Conservation (phyloP, 2,329 filamentous ascomycete species). For the Beauveria scarabaeidicola region DNA sequence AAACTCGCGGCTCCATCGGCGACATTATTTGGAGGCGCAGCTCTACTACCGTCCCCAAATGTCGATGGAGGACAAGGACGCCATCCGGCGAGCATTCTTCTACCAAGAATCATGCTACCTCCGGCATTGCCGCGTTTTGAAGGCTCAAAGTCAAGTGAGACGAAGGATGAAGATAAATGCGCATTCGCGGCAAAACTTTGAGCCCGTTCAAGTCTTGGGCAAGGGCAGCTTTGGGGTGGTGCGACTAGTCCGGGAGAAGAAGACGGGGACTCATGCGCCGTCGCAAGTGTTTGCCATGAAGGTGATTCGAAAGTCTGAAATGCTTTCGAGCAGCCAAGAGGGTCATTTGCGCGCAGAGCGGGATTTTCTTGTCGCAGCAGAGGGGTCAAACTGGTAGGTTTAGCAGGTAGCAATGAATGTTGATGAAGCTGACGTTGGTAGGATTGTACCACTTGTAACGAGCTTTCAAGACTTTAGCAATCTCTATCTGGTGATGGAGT, state of each 20-base stretch:
- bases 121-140: slow-evolving; percentile 63
- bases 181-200: slow-evolving; percentile 44
- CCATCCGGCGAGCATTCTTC: slow-evolving; percentile 50
- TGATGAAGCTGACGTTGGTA: slow-evolving; percentile 19
- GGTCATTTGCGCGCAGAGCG: slow-evolving; percentile 85
- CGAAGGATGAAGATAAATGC: slow-evolving; percentile 4
- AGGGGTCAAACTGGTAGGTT: slow-evolving; percentile 68
- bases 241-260: slow-evolving; percentile 66
- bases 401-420: not conserved
- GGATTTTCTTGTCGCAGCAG: slow-evolving; percentile 82
- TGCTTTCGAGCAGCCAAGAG: slow-evolving; percentile 86
- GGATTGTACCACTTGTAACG: slow-evolving; percentile 77
- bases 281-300: slow-evolving; percentile 86
- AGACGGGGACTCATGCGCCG: slow-evolving; percentile 20
- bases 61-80: slow-evolving; percentile 45
- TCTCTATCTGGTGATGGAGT: slow-evolving; percentile 94
- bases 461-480: slow-evolving; percentile 82
- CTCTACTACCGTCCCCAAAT: slow-evolving; percentile 48
- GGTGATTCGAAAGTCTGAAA: slow-evolving; percentile 86
- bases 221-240: slow-evolving; percentile 96
- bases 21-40: slow-evolving; percentile 32
- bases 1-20: slow-evolving; percentile 22
- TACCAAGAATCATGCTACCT: slow-evolving; percentile 65
- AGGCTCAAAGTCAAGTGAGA: slow-evolving; percentile 41
- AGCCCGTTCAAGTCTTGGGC: slow-evolving; percentile 72